phyloP scores from a whole-genome alignment of 176 grass and related monocot genomes.

The Dactylis glomerata region DNA sequence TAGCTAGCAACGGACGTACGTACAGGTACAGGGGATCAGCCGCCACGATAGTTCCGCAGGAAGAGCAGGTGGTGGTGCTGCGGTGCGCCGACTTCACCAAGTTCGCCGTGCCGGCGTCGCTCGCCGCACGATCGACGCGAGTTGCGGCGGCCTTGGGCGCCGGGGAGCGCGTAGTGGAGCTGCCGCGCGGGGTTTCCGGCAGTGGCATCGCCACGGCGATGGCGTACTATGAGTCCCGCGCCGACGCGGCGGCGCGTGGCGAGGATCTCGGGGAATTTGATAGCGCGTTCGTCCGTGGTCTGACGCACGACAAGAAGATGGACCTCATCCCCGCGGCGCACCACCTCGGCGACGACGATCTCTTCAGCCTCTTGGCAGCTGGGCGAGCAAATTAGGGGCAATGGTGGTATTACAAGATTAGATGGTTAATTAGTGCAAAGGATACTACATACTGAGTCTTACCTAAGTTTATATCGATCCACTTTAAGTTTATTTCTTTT shows the following conservation, averaged over 20 bases:
- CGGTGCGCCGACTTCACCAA: not conserved
- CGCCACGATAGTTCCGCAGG: not conserved
- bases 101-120: not conserved
- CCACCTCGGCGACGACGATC: constrained; percentile 9
- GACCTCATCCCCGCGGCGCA: constrained; percentile 28
- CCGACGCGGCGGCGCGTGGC: not conserved
- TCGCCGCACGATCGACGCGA: not conserved
- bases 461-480: no score
- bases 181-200: constrained; percentile 15
- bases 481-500: no score
- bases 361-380: not conserved
- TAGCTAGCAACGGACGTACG: not conserved
- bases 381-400: not conserved
- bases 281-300: not conserved
- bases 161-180: not conserved
- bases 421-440: no score
- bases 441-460: no score
- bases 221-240: constrained; percentile 18
- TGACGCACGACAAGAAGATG: constrained; percentile 18
- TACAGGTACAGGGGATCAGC: not conserved
- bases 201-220: constrained; percentile 3
- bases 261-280: not conserved
- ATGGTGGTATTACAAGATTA: not conserved
- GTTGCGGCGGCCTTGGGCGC: not conserved
- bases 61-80: not conserved